Percentiles rank a stretch among this genome's conserved stretches.
phyloP scores from a whole-genome alignment of 2,329 filamentous ascomycete species.

The Fusarium praegraminearum region DNA sequence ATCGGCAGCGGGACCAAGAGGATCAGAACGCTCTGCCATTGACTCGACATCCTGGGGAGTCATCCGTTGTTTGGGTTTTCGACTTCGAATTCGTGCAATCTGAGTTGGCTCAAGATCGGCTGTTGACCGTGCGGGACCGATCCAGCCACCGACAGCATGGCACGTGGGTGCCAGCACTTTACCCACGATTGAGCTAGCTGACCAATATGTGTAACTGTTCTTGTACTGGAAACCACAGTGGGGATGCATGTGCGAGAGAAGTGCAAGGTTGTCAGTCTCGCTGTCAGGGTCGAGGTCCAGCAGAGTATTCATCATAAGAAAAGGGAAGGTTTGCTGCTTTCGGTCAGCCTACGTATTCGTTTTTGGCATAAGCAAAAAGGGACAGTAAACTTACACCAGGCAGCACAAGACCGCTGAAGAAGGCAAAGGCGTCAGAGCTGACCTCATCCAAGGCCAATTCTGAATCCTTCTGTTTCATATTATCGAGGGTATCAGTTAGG shows the following conservation, averaged over 20 bases:
- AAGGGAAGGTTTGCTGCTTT: constrained; percentile 70
- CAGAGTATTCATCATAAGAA: constrained; percentile 81
- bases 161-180: constrained; percentile 81
- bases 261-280: constrained; percentile 72
- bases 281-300: constrained; percentile 80
- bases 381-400: constrained; percentile 67
- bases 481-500: constrained; percentile 71
- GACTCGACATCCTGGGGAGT: constrained; percentile 70
- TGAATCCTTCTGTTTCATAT: constrained; percentile 69
- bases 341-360: constrained; percentile 18
- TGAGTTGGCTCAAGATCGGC: constrained; percentile 75
- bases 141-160: constrained; percentile 77
- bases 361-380: not conserved
- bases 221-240: constrained; percentile 82
- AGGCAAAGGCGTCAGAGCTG: constrained; percentile 80
- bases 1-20: constrained; percentile 72
- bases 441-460: constrained; percentile 69
- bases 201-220: constrained; percentile 81
- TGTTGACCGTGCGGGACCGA: constrained; percentile 77
- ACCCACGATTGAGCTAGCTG: constrained; percentile 76
- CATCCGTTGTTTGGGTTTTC: constrained; percentile 67
- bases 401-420: constrained; percentile 79
- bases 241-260: constrained; percentile 75
- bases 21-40: constrained; percentile 76
- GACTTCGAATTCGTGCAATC: constrained; percentile 75